Percentiles rank a stretch among this genome's conserved stretches.
phyloP scores from a whole-genome alignment of 1,284 basidiomycete species.

The Mycena citricolor region DNA sequence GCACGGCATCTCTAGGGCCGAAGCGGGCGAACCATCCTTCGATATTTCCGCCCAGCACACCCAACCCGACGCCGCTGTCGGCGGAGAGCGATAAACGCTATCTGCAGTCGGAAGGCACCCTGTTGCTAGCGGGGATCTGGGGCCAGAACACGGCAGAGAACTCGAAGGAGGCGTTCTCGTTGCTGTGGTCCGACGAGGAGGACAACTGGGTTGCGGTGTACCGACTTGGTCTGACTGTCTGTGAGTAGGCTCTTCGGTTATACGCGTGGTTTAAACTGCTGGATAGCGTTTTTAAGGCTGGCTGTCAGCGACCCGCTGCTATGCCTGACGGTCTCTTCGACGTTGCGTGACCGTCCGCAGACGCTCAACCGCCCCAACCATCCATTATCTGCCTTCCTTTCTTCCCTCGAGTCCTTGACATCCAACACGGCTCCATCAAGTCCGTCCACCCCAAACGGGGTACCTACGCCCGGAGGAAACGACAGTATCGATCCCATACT shows the following conservation, averaged over 20 bases:
- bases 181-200: constrained; percentile 60
- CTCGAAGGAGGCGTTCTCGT: constrained; percentile 54
- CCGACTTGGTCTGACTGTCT: constrained; percentile 68
- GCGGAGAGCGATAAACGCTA: constrained; percentile 71
- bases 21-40: constrained; percentile 47
- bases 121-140: constrained; percentile 71
- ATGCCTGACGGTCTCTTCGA: constrained; percentile 78
- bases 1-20: constrained; percentile 41
- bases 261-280: constrained; percentile 6
- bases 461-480: constrained; percentile 6
- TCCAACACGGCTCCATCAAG: constrained; percentile 29
- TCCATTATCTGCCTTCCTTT: constrained; percentile 48
- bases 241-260: constrained; percentile 46
- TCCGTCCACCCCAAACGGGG: constrained; percentile 27
- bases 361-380: constrained; percentile 51
- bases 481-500: constrained; percentile 25
- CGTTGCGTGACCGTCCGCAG: constrained; percentile 71
- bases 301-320: constrained; percentile 71
- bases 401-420: constrained; percentile 36
- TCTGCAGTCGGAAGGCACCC: constrained; percentile 72
- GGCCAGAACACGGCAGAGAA: constrained; percentile 52
- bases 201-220: constrained; percentile 76
- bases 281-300: constrained; percentile 71
- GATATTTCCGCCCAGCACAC: constrained; percentile 73
- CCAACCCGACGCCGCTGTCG: constrained; percentile 71